These are phyloP conservation scores for Diddensiella transvaalensis DNA, from an alignment of 805 yeast genomes.

Conservation along the genomic window DNA sequence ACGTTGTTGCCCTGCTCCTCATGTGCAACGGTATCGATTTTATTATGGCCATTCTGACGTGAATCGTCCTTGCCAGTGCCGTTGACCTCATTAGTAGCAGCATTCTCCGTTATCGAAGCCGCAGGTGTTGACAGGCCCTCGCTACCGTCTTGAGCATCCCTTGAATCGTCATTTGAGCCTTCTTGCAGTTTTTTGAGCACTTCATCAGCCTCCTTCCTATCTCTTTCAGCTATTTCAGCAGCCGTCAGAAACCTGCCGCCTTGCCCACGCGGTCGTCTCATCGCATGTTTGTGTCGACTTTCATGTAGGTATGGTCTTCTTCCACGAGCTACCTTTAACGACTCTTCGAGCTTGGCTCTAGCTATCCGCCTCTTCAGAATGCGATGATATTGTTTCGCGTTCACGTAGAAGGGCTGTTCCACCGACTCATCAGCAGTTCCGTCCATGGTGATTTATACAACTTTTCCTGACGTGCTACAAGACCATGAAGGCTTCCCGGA, in stretches of 20 bases:
- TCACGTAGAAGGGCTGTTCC: constrained; percentile 95
- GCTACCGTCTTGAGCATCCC: too few relatives aligned
- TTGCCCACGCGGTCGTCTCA: constrained; percentile 98
- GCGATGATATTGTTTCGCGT: constrained; percentile 96
- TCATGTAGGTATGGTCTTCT: constrained; percentile 94
- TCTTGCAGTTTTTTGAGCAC: constrained; percentile 1
- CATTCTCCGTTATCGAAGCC: too few relatives aligned
- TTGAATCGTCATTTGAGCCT: neutral
- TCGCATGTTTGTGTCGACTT: constrained; percentile 97
- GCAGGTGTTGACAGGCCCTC: too few relatives aligned
- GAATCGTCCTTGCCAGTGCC: too few relatives aligned
- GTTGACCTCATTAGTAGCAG: too few relatives aligned
- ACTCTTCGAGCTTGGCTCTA: constrained; percentile 87
- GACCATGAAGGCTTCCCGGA: too few relatives aligned
- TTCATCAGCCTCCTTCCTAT: constrained; percentile 36
- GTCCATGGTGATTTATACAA: too few relatives aligned
- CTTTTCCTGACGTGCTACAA: too few relatives aligned
- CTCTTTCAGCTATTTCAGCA: constrained; percentile 67
- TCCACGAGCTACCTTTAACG: constrained; percentile 79
- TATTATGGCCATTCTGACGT: too few relatives aligned
- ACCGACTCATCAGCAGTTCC: constrained; percentile 18
- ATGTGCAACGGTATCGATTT: too few relatives aligned
- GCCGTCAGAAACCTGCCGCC: constrained; percentile 97
- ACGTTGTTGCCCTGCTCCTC: too few relatives aligned
- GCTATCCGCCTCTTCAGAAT: constrained; percentile 91